Evolutionary conservation across 805 yeast species (phyloP), one percentile per base, ranked within the genome.

Genomic region (Myxozyma vanderwaltii): DNA sequence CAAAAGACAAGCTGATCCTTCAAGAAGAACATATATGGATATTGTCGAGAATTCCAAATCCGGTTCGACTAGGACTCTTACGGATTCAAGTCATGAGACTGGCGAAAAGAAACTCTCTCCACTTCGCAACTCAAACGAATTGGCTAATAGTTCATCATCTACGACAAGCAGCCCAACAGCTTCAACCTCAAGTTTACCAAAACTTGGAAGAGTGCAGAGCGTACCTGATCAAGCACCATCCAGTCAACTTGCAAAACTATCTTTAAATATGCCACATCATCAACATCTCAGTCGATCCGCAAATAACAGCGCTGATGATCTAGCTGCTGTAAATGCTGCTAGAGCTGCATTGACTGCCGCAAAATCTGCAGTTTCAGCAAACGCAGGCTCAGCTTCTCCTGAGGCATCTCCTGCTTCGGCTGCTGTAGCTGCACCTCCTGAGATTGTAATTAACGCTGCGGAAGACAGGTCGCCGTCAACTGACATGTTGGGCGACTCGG

Each of bases 1-100:
- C 3, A 72, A 72, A 61, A 68, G 76, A 7, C 70, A 67, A 35
- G 71, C 73, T 7, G 73, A 72, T 51, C 73, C 74, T 1, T 51
- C 64, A 26, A 58, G 74, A 24, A 57, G 70, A 17, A 51, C 67
- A 21, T 69, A 69, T 47, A 47, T 68, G 52, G 69, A 67, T 40
- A 66, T 67, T 36, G 55, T 67, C 39, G 70, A 68, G 51, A 66
- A 40, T 35, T 53, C 68, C 7, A 62, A 65, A 27, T 43, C 61
- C 21, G 44, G 46, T 4, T 55, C 60, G 13, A 51, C 54, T 19
- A 39, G 56, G 17, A 55, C 54, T 6, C 39, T 59, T 13, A 39
- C 49, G 6, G 56, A 51, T 21, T n/a, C 53, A 15, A 12, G 52
- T 4, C 31, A 29, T 17, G 49, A 51, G 15, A 24, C 21, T n/a